A percentile compares a stretch with the other conserved stretches of the same genome.
Evolutionary conservation across 345 rosid genomes (phyloP).

Genomic region (Pseudoturritis turrita): DNA sequence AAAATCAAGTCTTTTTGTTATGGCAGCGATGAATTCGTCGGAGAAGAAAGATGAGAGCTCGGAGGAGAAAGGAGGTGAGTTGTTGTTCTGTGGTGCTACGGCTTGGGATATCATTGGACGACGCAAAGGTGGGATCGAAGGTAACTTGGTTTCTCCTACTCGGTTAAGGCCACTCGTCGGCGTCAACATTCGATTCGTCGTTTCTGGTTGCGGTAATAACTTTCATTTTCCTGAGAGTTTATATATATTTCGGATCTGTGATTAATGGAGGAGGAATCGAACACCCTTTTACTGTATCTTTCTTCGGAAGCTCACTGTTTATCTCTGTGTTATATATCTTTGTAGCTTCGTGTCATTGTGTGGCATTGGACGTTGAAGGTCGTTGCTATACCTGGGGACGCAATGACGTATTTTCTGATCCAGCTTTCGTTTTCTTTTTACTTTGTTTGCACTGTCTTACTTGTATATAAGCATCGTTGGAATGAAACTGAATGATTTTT

Average conservation of each 20-base stretch:
- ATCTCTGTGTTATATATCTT: not conserved
- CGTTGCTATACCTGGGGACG: constrained; percentile 99
- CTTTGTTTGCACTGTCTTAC: not conserved
- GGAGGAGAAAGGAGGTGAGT: constrained; percentile 80
- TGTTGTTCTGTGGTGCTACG: constrained; percentile 84
- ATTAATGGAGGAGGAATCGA: not conserved
- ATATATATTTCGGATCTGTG: not conserved
- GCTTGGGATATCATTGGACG: constrained; percentile 76
- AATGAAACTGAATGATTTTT: not conserved
- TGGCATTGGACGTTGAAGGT: constrained; percentile 93
- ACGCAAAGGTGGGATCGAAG: constrained; percentile 54
- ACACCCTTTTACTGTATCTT: not conserved
- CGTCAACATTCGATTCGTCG: constrained; percentile 67
- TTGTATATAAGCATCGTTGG: not conserved
- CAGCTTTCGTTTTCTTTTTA: not conserved
- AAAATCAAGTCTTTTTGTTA: constrained; percentile 4
- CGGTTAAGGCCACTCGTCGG: constrained; percentile 90
- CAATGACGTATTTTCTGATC: constrained; percentile 59
- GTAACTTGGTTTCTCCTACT: constrained; percentile 84
- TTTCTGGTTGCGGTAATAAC: constrained; percentile 79
- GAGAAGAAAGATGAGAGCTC: constrained; percentile 48
- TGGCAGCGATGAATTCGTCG: constrained; percentile 52
- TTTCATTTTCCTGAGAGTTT: not conserved
- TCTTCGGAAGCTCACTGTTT: not conserved
- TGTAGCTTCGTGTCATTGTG: constrained; percentile 93